Base-by-base conservation (phyloP, 2,329 filamentous ascomycete genomes). In the Aspergillus sp. region DNA sequence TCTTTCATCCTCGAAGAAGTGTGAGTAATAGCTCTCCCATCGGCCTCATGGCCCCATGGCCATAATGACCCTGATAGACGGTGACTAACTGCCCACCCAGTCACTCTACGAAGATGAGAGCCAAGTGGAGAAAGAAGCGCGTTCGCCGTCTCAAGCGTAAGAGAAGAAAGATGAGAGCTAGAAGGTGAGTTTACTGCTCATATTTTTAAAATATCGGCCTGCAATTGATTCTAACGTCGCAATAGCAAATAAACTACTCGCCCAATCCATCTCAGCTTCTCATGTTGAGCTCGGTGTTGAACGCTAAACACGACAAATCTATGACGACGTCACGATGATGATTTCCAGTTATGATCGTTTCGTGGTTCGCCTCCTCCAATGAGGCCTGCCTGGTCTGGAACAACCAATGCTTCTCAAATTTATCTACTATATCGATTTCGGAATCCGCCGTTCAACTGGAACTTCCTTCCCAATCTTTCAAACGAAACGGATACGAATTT, bases 111-210 rank as follows among this genome's bases (percentile, higher is more conserved):
- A 77, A 77, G 75, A 88, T 89, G 86, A 89, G 93, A 95, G 93
- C 92, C 79, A 98, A 98, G 87, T 98, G 95, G 95, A 95, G 93
- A 87, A 99, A 99, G 90, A 99, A 99, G 93, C 88, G 95, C 81
- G 93, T 96, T 84, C 87, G 95, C 77, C 89, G 95, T 82, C 91
- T 99, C 82, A 98, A 98, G 90, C 90, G 93, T 80, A 99, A 99
- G 93, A 92, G 95, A 85, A 96, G 95, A 92, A 99, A 99, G 93
- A 96, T 95, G 84, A 88, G 95, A 80, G 95, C 93, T 75, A 85
- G 95, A 84, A 93, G 88, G 95, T 98, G 86, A 86, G 92, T 82
- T 64, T 57, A 31, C 21, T 8, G 12, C 9, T 15, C n/a, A 24
- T 35, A 21, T 27, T 24, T 14, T 31, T 8, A 31, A 31, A 31